phyloP scores from a whole-genome alignment of 2,329 filamentous ascomycete genomes.

The Colletotrichum navitas region DNA sequence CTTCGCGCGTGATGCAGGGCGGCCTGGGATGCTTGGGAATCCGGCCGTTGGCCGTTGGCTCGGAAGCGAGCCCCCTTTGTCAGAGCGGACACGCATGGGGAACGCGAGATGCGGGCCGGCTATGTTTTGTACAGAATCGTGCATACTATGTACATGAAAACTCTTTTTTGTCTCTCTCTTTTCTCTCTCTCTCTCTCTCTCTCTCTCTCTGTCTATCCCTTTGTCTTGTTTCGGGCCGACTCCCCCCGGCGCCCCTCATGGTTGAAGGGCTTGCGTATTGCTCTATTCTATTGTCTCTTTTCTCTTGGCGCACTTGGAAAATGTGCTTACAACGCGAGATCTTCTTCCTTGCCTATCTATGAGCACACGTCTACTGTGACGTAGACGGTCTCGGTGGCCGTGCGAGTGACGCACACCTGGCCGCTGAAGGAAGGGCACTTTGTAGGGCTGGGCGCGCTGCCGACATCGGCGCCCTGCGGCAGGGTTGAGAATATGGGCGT shows the following conservation, averaged over 20 bases:
- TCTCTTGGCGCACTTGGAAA: background rate
- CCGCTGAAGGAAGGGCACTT: background rate
- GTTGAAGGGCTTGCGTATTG: too few species aligned
- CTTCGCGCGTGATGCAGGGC: background rate
- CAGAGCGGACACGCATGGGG: background rate
- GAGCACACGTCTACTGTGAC: slow-evolving; percentile 11
- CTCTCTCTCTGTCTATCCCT: too few species aligned
- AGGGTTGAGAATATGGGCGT: slow-evolving; percentile 27
- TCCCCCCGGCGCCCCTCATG: too few species aligned
- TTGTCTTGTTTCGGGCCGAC: too few species aligned
- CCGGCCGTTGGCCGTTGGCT: slow-evolving; percentile 15
- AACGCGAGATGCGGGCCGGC: background rate
- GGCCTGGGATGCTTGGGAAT: background rate
- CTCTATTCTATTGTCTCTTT: background rate
- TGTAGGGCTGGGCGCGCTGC: slow-evolving; percentile 13
- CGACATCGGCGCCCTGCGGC: background rate
- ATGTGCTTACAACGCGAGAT: background rate
- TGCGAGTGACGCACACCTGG: slow-evolving; percentile 16
- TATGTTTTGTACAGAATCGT: slow-evolving; percentile 30
- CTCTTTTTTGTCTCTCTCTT: background rate
- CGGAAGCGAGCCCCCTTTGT: background rate
- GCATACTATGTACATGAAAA: slow-evolving; percentile 41
- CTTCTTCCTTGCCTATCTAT: too few species aligned
- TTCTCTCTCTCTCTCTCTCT: too few species aligned
- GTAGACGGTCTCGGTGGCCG: slow-evolving; percentile 26